A percentile compares a stretch with the other conserved stretches of the same genome.
Evolutionary conservation across 345 rosid genomes (phyloP).

Genomic region (Eucalyptus cladocalyx): DNA sequence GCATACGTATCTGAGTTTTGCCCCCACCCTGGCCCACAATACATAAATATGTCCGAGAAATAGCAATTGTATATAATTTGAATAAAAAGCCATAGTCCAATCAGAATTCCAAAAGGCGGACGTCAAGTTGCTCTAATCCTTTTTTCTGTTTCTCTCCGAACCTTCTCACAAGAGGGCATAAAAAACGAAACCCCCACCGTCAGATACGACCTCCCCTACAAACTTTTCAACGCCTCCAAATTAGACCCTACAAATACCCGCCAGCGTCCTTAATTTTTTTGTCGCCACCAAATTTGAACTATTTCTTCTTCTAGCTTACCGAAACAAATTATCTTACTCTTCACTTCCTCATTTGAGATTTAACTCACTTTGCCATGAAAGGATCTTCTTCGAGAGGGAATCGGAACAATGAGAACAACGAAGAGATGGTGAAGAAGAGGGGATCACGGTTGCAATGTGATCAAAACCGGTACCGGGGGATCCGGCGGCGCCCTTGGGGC

Average conservation of each 20-base stretch:
- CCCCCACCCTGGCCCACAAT: not conserved
- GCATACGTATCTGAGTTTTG: not conserved
- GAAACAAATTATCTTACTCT: not conserved
- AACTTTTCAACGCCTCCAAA: not conserved
- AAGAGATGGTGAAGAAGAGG: not conserved
- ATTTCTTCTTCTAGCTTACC: not conserved
- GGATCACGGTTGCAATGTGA: not conserved
- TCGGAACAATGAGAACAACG: not conserved
- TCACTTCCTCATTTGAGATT: not conserved
- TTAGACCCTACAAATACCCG: not conserved
- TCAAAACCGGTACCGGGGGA: not conserved
- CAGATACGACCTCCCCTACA: not conserved
- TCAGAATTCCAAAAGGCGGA: not conserved
- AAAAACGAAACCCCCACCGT: not conserved
- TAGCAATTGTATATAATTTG: not conserved
- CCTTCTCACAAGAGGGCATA: not conserved
- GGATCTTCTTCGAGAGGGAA: not conserved
- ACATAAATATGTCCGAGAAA: not conserved
- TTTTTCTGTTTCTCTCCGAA: not conserved
- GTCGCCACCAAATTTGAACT: not conserved
- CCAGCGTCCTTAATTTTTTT: not conserved
- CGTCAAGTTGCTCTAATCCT: not conserved
- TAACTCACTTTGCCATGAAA: not conserved
- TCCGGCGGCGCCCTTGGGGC: not conserved
- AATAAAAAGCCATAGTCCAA: not conserved